Evolutionary conservation across 169 alveolate species (phyloP).

Genomic region (Sarcocystis neurona): DNA sequence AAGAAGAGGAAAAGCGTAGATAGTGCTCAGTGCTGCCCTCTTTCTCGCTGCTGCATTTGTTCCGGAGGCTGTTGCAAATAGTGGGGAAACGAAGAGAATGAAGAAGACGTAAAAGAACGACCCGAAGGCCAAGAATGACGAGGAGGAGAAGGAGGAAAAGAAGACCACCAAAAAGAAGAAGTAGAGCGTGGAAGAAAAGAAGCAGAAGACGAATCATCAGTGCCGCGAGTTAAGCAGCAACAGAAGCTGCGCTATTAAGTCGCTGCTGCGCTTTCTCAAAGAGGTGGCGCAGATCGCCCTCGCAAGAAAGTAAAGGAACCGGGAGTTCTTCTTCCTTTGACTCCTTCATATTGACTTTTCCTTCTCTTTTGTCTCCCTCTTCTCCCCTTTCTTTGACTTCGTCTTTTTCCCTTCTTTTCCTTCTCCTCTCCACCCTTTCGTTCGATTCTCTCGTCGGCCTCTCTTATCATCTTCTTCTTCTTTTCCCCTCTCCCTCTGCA

Average conservation of each 20-base stretch:
- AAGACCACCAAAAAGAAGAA: no score
- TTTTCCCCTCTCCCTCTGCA: no score
- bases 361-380: background rate
- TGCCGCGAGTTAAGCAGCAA: background rate
- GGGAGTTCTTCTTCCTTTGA: background rate
- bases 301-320: background rate
- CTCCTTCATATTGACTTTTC: background rate
- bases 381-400: background rate
- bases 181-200: background rate
- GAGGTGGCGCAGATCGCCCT: background rate
- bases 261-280: background rate
- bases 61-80: no score
- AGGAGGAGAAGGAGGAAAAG: no score
- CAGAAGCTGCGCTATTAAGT: background rate
- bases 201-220: background rate
- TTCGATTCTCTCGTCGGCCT: background rate
- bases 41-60: no score
- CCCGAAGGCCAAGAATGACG: no score
- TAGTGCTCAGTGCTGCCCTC: no score
- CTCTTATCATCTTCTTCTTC: background rate
- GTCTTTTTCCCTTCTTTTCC: no score
- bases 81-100: no score
- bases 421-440: background rate
- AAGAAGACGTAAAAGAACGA: no score
- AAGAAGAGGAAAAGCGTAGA: no score